Evolutionary conservation across 305 asterid genomes (phyloP), one percentile per base, ranked within the genome.

Genomic region (Fraxinus dipetala): DNA sequence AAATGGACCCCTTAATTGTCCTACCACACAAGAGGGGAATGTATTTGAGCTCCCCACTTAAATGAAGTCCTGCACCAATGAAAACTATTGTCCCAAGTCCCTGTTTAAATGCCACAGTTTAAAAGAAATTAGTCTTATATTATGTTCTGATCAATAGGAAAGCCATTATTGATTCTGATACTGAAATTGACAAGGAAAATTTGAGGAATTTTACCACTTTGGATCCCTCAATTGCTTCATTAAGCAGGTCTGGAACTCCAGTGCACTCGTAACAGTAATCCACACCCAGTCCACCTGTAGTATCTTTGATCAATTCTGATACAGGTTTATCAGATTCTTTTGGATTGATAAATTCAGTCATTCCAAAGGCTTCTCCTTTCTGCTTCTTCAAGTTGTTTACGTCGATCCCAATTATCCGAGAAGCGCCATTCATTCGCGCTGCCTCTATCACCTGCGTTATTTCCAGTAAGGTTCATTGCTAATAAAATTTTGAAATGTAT

Each of bases 241-340:
- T 88, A 30, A 93, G 91, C 56, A 92, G 80, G 54, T 86, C 78
- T 0, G 95, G 90, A 7, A 89, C 93, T 16, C 94, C 96, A 0
- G 96, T 90, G 89, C 97, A 92, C 85, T 94, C 98, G 32, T 87
- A 86, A 6, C 91, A 89, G 83, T 82, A 92, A 38, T 94, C 97
- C 11, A 89, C 96, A 0, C 98, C 98, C 14, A 90, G 84, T 69
- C 96, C 97, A 18, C 87, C 94, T 0, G 97, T 94, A 9, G 89
- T 94, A 8, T 92, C 94, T 82, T 88, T 88, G 78, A 94, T 85
- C 86, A 89, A 84, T 4, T 89, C 89, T 1, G 98, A 90, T 16
- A 91, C 83, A 5, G 96, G 80, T 85, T 90, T 91, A 31, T 86
- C 88, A n/a, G 85, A 78, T 0, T 22, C 56, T 75, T 89, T 90